These are phyloP conservation scores for Fusarium sp. DNA, from an alignment of 2,329 filamentous ascomycete species.

Conservation along the genomic window DNA sequence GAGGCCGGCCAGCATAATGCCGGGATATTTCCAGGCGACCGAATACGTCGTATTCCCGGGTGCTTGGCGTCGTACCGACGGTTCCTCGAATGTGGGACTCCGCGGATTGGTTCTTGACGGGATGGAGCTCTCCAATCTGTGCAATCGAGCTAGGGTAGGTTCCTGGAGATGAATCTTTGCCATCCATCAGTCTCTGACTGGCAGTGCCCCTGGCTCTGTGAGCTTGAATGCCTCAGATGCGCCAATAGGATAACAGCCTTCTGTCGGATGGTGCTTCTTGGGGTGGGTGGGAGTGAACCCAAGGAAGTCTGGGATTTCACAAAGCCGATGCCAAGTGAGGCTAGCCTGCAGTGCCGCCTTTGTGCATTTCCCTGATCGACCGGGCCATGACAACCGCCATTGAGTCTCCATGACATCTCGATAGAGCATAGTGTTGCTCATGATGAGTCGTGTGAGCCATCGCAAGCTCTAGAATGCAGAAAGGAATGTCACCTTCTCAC, in stretches of 20 bases:
- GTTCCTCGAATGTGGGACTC: constrained; percentile 13
- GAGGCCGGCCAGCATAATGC: not conserved
- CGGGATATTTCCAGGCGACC: constrained; percentile 31
- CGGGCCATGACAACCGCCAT: not conserved
- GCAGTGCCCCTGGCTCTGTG: constrained; percentile 22
- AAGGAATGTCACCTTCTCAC: not conserved
- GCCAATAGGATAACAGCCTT: constrained; percentile 13
- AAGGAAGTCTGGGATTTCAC: constrained; percentile 11
- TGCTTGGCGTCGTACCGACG: not conserved
- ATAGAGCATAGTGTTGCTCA: not conserved
- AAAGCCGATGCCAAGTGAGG: not conserved
- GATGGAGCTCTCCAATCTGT: constrained; percentile 12
- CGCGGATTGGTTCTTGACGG: constrained; percentile 8
- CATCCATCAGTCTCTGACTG: constrained; percentile 16
- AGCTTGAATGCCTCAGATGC: constrained; percentile 8
- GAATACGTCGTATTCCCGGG: constrained; percentile 36
- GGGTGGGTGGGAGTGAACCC: constrained; percentile 14
- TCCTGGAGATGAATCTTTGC: constrained; percentile 23
- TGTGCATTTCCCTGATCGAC: not conserved
- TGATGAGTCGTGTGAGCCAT: not conserved
- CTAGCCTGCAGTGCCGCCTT: constrained; percentile 2
- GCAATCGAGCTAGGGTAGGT: constrained; percentile 29
- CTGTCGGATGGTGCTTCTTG: not conserved
- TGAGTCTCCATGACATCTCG: not conserved
- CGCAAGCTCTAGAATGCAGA: not conserved